A percentile compares a stretch with the other conserved stretches of the same genome.
Conservation (phyloP, 2,329 filamentous ascomycete species). For the Diaporthe citri region DNA sequence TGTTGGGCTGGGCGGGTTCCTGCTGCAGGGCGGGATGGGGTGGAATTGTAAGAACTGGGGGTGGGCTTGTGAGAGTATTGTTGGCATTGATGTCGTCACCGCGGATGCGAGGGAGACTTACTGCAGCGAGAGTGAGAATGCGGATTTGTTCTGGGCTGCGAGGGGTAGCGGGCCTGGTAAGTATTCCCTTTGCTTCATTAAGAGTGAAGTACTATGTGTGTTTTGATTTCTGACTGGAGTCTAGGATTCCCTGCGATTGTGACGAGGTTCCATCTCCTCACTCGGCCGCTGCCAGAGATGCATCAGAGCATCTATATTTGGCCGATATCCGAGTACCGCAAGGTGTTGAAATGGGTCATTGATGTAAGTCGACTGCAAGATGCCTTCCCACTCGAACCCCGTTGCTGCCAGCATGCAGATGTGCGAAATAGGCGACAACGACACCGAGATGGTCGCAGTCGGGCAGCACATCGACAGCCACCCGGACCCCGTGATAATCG, state of each 20-base stretch:
- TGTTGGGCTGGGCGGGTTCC: constrained; percentile 68
- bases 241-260: constrained; percentile 65
- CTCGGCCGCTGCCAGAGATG: constrained; percentile 50
- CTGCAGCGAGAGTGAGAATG: constrained; percentile 53
- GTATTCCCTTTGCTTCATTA: constrained; percentile 12
- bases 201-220: too few relatives aligned
- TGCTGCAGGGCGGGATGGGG: constrained; percentile 69
- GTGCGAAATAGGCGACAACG: constrained; percentile 50
- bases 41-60: constrained; percentile 71
- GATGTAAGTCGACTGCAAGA: constrained; percentile 47
- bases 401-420: constrained; percentile 37
- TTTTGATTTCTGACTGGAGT: not conserved
- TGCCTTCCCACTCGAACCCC: not conserved
- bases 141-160: constrained; percentile 63
- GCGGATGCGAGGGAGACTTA: constrained; percentile 55
- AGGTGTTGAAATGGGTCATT: constrained; percentile 61
- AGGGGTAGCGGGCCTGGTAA: constrained; percentile 59
- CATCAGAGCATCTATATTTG: constrained; percentile 59
- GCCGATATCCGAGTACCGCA: constrained; percentile 57
- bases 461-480: constrained; percentile 47
- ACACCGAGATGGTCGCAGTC: constrained; percentile 57
- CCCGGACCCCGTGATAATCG: constrained; percentile 50
- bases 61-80: constrained; percentile 63
- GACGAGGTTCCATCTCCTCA: constrained; percentile 62
- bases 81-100: constrained; percentile 61